Evolutionary conservation across 345 rosid genomes (phyloP).

Genomic region (Clarkia xantiana): DNA sequence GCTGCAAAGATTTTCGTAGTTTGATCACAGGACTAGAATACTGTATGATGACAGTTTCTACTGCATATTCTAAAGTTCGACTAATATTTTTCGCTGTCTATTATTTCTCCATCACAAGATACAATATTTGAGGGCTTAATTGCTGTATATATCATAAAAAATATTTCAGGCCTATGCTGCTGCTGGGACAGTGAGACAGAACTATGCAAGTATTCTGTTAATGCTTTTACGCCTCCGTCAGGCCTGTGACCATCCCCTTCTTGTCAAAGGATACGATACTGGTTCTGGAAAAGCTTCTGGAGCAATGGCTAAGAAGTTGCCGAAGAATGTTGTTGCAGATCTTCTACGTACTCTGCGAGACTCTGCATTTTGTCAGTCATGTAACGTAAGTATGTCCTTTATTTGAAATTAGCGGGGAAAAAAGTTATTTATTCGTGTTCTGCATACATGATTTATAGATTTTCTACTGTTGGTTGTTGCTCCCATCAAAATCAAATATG

Average conservation of each 20-base stretch:
- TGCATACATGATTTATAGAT: no score
- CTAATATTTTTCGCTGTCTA: not conserved
- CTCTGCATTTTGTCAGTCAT: conserved; percentile 50
- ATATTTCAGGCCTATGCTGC: conserved; percentile 68
- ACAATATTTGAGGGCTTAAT: not conserved
- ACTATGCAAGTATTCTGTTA: conserved; percentile 92
- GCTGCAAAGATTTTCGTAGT: not conserved
- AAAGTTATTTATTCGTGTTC: no score
- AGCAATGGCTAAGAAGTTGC: conserved; percentile 51
- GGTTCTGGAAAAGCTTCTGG: conserved; percentile 51
- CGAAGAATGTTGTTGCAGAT: conserved; percentile 30
- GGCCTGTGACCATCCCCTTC: conserved; percentile 93
- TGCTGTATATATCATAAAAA: conserved; percentile 3
- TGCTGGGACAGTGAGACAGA: conserved; percentile 84
- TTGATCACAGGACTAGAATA: not conserved
- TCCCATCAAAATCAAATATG: no score
- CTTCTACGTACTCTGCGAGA: conserved; percentile 38
- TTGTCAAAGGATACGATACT: conserved; percentile 46
- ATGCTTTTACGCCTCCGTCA: conserved; percentile 95
- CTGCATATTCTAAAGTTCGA: no score
- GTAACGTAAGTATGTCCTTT: conserved; percentile 46
- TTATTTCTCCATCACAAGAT: not conserved
- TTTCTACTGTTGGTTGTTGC: no score
- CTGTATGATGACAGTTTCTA: not conserved
- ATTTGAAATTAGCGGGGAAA: not conserved